Conservation (phyloP, 306 rosid species). For the Lotus japonicus region DNA sequence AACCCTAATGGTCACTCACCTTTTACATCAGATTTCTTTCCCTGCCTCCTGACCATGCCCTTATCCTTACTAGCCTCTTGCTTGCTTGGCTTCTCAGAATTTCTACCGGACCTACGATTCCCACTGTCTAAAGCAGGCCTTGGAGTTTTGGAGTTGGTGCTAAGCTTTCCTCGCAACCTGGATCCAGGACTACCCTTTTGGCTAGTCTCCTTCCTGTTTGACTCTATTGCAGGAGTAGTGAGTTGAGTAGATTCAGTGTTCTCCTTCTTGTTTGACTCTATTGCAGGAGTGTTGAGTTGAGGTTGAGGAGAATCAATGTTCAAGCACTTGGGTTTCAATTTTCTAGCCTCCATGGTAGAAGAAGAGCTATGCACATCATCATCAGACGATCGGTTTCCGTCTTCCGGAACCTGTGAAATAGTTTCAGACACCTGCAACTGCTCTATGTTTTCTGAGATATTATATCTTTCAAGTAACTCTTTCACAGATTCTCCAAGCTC, state of each 20-base stretch:
- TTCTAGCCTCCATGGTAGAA: conserved; percentile 37
- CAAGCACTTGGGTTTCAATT: conserved; percentile 49
- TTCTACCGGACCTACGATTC: conserved; percentile 33
- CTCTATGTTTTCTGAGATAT: conserved; percentile 34
- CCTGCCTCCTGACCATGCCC: conserved; percentile 39
- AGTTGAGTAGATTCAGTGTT: conserved; percentile 35
- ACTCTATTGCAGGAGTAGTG: conserved; percentile 16
- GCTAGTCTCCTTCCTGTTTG: conserved; percentile 32
- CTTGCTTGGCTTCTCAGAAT: conserved; percentile 50
- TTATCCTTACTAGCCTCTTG: conserved; percentile 39
- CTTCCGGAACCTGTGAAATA: conserved; percentile 53
- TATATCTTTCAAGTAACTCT: conserved; percentile 52
- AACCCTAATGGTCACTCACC: conserved; percentile 23
- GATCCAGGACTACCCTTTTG: conserved; percentile 34
- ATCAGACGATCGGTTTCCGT: conserved; percentile 63
- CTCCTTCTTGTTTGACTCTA: conserved; percentile 30
- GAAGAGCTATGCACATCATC: conserved; percentile 57
- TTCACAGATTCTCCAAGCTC: conserved; percentile 47
- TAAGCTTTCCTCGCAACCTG: conserved; percentile 32
- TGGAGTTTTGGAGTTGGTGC: conserved; percentile 36
- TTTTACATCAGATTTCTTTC: conserved; percentile 34
- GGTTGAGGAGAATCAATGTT: conserved; percentile 37
- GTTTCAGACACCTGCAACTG: conserved; percentile 55
- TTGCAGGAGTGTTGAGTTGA: conserved; percentile 18
- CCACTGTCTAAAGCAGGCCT: conserved; percentile 36